Base-by-base conservation (phyloP, 805 yeast genomes). In the Trichomonascus vanleenenianus region DNA sequence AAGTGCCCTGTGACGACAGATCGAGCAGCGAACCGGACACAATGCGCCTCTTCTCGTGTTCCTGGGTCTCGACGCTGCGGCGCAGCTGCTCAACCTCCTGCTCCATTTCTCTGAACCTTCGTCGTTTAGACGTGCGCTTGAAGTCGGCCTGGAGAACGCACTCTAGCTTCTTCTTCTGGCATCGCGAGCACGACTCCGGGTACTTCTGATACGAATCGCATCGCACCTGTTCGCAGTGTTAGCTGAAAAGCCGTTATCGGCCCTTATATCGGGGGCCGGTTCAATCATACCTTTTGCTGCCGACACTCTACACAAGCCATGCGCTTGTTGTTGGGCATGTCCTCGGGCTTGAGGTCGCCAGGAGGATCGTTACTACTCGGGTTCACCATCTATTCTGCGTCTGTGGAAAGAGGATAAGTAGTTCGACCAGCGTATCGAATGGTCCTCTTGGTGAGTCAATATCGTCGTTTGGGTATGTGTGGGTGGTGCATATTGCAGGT, bases 241-340 rank as follows among this genome's bases (percentile, higher is more conserved):
- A n/a, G n/a, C n/a, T n/a, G n/a, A n/a, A n/a, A n/a, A 33, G 39
- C 19, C 34, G 37, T 35, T 42, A 42, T 39, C 27, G 32, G 27
- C 10, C 12, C 19, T 27, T 9, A 12, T 25, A 30, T 19, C 44
- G 38, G 20, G 36, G n/a, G n/a, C n/a, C n/a, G n/a, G n/a, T n/a
- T n/a, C n/a, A n/a, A 20, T 32, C 54, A 32, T 19, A 66, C 71
- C 65, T 93, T 93, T 62, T 91, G 98, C 64, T 93, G 97, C 11
- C 97, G 76, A 61, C 98, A 93, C 57, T 91, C 96, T 1, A 86
- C 87, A 68, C 98, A 93, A 0, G 97, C 97, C 60, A 88, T 78
- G 46, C 79, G 72, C 60, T 80, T 82, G 35, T 32, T 30, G 35
- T 30, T 27, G 7, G 48, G 40, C 31, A 33, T 11, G 16, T 47